Evolutionary conservation across 2,329 filamentous ascomycete species (phyloP).

Genomic region (Sclerotinia borealis): DNA sequence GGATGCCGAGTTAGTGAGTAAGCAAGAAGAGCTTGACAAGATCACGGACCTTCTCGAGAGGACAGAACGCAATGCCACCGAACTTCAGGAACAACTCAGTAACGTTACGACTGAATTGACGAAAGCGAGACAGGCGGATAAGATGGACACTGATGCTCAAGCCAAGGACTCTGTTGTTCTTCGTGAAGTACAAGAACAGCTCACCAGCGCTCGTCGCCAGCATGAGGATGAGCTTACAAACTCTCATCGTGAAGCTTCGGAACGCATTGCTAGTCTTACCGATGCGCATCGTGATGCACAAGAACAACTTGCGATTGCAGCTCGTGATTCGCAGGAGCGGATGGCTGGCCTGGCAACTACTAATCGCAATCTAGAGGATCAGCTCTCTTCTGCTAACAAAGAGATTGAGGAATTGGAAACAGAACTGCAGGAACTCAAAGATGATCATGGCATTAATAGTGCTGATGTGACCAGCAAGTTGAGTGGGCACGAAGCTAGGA

Average conservation of each 20-base stretch:
- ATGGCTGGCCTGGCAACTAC: slow-evolving; percentile 3
- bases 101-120: slow-evolving; percentile 32
- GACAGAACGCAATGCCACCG: slow-evolving; percentile 31
- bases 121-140: slow-evolving; percentile 24
- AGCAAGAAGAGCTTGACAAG: slow-evolving; percentile 50
- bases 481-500: slow-evolving; percentile 26
- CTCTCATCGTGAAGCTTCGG: slow-evolving; percentile 9
- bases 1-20: slow-evolving; percentile 56
- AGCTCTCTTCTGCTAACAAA: slow-evolving; percentile 23
- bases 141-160: slow-evolving; percentile 21
- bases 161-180: slow-evolving; percentile 22
- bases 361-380: slow-evolving; percentile 4
- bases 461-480: slow-evolving; percentile 29
- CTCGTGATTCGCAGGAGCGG: slow-evolving; percentile 10
- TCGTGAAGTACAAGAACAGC: slow-evolving; percentile 18
- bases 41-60: slow-evolving; percentile 33
- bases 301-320: background rate
- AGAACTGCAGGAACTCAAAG: slow-evolving; percentile 28
- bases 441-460: slow-evolving; percentile 25
- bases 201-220: slow-evolving; percentile 10
- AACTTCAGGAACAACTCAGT: slow-evolving; percentile 30
- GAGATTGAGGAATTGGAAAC: slow-evolving; percentile 30
- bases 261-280: slow-evolving; percentile 1
- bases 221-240: slow-evolving; percentile 9
- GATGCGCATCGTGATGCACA: background rate